phyloP scores from a whole-genome alignment of 306 rosid species.

The Acacia acuminata region DNA sequence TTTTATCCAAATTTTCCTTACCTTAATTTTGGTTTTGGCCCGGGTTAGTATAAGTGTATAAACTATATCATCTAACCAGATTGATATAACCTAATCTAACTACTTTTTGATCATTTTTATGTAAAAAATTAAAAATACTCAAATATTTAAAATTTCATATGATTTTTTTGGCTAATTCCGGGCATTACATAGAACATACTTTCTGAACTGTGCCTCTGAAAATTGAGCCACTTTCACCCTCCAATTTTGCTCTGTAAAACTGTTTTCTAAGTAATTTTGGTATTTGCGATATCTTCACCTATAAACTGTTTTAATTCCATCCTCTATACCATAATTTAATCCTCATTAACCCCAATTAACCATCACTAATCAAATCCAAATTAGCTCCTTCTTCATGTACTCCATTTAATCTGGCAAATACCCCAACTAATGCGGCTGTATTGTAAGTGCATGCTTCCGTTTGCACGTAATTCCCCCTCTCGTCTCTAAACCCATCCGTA shows the following conservation, averaged over 20 bases:
- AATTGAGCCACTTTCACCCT: background rate
- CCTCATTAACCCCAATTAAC: conserved; percentile 3
- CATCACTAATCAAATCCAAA: conserved; percentile 26
- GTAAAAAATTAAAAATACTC: no score
- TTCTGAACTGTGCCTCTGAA: background rate
- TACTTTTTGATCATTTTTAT: no score
- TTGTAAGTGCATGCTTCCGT: conserved; percentile 90
- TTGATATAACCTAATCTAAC: no score
- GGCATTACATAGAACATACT: background rate
- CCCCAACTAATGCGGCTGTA: conserved; percentile 70
- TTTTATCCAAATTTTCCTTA: no score
- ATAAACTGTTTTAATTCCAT: background rate
- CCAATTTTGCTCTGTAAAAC: background rate
- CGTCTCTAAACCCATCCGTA: conserved; percentile 56
- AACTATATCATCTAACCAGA: no score
- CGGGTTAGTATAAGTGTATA: background rate
- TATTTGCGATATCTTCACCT: background rate
- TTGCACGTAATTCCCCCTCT: conserved; percentile 63
- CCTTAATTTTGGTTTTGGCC: background rate
- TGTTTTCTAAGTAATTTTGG: background rate
- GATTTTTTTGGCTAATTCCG: background rate
- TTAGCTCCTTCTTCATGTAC: background rate
- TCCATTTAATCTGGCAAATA: conserved; percentile 59
- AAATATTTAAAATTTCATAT: no score
- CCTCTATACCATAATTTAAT: background rate